phyloP scores from a whole-genome alignment of 1,284 basidiomycete genomes.

The Lignosus rhinocerotis region DNA sequence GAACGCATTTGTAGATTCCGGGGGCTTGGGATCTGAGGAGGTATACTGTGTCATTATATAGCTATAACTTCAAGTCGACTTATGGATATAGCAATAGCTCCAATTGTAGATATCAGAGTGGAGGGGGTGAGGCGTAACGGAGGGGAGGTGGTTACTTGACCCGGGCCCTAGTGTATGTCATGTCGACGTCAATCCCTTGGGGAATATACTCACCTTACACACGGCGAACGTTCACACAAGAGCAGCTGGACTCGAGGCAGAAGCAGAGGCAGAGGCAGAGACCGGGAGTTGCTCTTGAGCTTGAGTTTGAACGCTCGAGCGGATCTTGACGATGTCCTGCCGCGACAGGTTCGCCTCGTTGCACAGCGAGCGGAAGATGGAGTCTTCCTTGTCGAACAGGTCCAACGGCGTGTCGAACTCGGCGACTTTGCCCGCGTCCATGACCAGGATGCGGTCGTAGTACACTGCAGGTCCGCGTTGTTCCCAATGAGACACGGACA shows the following conservation, averaged over 20 bases:
- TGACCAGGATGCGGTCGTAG: constrained; percentile 77
- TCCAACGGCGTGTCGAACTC: constrained; percentile 81
- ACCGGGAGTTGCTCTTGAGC: neutral
- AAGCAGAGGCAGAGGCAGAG: neutral
- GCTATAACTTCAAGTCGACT: no score
- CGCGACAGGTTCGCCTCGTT: constrained; percentile 67
- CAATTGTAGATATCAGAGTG: no score
- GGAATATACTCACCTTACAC: no score
- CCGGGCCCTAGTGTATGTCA: no score
- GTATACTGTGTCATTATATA: no score
- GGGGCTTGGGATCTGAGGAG: no score
- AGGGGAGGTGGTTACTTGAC: no score
- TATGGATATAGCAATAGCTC: no score
- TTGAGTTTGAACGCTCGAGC: constrained; percentile 25
- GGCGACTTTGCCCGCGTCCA: constrained; percentile 68
- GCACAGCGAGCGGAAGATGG: constrained; percentile 78
- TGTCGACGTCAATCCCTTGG: no score
- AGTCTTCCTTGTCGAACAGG: constrained; percentile 66
- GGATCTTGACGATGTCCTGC: constrained; percentile 51
- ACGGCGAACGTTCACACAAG: neutral
- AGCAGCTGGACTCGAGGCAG: constrained; percentile 8
- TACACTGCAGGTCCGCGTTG: constrained; percentile 44
- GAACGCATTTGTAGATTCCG: no score
- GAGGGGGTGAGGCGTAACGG: no score
- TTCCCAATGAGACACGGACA: no score